These are phyloP conservation scores for Trichosanthes cucumerina DNA, from an alignment of 306 rosid genomes.

Conservation along the genomic window DNA sequence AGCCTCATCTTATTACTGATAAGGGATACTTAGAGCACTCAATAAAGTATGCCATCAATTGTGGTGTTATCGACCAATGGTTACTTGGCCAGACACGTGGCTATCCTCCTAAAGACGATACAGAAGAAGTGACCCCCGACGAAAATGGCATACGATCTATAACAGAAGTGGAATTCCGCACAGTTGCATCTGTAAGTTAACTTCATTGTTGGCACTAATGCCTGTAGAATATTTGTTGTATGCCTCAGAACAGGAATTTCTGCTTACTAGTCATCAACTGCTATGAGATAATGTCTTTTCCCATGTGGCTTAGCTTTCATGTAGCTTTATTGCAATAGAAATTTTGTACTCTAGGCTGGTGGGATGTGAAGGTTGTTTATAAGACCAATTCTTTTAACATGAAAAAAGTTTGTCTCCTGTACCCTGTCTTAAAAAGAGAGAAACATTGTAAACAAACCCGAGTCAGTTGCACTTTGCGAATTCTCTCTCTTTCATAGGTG, in stretches of 20 bases:
- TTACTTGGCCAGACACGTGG: constrained; percentile 45
- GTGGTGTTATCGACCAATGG: constrained; percentile 93
- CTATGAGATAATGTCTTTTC: background rate
- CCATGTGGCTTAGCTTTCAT: background rate
- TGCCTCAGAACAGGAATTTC: constrained; percentile 19
- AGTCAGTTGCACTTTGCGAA: background rate
- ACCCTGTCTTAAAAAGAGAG: background rate
- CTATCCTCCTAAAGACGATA: constrained; percentile 60
- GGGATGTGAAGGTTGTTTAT: background rate
- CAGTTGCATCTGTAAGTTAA: constrained; percentile 33
- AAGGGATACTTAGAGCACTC: constrained; percentile 61
- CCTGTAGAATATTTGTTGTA: constrained; percentile 19
- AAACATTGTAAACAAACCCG: background rate
- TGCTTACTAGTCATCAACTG: background rate
- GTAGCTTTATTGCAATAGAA: constrained; percentile 17
- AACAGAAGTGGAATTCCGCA: constrained; percentile 60
- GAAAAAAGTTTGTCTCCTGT: background rate
- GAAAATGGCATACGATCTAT: constrained; percentile 54
- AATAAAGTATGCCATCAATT: constrained; percentile 67
- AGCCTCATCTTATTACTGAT: constrained; percentile 56
- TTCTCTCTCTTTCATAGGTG: background rate
- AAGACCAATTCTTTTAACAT: background rate
- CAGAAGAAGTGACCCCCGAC: constrained; percentile 51
- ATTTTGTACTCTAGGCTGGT: constrained; percentile 25
- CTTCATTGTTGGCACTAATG: constrained; percentile 9